Percentiles rank a stretch among this genome's conserved stretches.
phyloP scores from a whole-genome alignment of 2,329 filamentous ascomycete species.

The Xylaria sp. region DNA sequence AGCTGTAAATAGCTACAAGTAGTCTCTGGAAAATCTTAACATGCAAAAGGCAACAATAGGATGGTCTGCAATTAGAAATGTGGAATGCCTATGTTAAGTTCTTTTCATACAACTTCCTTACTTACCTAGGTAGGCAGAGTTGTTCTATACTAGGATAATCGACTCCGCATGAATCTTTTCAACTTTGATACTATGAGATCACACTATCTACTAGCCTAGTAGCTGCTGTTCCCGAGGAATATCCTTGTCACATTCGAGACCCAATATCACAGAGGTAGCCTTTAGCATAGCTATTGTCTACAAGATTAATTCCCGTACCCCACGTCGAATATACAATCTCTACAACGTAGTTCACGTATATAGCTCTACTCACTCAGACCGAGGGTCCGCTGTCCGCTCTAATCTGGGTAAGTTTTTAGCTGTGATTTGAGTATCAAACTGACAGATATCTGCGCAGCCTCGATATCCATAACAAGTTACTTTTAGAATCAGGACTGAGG shows the following conservation, averaged over 20 bases:
- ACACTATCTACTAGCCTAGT: neutral
- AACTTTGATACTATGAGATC: neutral
- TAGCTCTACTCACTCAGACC: constrained; percentile 4
- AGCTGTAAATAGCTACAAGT: no score
- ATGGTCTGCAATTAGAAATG: neutral
- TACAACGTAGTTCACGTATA: constrained; percentile 1
- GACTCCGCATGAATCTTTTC: neutral
- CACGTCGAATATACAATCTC: constrained; percentile 19
- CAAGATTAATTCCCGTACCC: neutral
- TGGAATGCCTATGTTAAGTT: neutral
- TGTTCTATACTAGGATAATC: neutral
- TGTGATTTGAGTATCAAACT: neutral
- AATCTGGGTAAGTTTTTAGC: neutral
- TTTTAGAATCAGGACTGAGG: constrained; percentile 18
- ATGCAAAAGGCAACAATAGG: neutral
- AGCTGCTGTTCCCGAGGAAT: neutral
- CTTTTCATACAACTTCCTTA: neutral
- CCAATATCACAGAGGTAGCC: neutral
- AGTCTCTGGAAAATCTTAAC: neutral
- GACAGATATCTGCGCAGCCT: constrained; percentile 5
- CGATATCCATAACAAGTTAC: constrained; percentile 1
- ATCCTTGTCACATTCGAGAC: neutral
- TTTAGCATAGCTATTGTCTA: neutral
- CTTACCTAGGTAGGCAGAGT: neutral
- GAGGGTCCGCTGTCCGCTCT: constrained; percentile 10